A percentile compares a stretch with the other conserved stretches of the same genome.
Conservation (phyloP, 2,329 filamentous ascomycete genomes). For the Pleoardoris graminearum region DNA sequence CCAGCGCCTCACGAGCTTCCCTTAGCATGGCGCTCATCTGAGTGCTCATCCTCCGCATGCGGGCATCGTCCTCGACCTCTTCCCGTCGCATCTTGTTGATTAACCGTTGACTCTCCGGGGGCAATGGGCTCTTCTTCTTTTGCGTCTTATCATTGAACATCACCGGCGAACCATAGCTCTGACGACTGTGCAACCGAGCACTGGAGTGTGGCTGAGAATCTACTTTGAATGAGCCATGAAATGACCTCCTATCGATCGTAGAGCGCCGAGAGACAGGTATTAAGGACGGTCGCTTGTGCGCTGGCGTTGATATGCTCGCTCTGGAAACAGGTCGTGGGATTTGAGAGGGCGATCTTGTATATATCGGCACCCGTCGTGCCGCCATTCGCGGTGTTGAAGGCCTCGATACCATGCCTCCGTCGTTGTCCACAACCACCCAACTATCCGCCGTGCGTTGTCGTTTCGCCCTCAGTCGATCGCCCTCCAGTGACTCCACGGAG, state of each 20-base stretch:
- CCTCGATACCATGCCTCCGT: constrained; percentile 60
- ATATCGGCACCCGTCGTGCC: constrained; percentile 34
- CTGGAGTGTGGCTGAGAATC: constrained; percentile 16
- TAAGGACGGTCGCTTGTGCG: constrained; percentile 44
- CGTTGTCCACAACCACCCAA: constrained; percentile 53
- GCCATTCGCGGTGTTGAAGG: constrained; percentile 47
- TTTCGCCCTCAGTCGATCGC: constrained; percentile 52
- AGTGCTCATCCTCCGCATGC: constrained; percentile 77
- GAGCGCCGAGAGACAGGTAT: constrained; percentile 50
- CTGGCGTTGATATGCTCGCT: constrained; percentile 21
- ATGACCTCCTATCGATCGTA: constrained; percentile 26
- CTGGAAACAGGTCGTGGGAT: constrained; percentile 40
- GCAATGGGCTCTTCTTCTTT: constrained; percentile 43
- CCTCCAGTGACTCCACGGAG: constrained; percentile 50
- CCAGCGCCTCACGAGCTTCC: constrained; percentile 84
- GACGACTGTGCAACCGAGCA: constrained; percentile 33
- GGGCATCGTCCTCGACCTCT: constrained; percentile 76
- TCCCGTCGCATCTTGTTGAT: constrained; percentile 72
- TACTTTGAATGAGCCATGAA: constrained; percentile 21
- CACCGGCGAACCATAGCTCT: constrained; percentile 38
- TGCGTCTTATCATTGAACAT: constrained; percentile 23
- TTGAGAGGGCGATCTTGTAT: constrained; percentile 35
- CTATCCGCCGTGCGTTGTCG: constrained; percentile 53
- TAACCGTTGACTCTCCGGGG: constrained; percentile 71
- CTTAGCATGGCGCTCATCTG: constrained; percentile 84